phyloP scores from a whole-genome alignment of 352 stramenopile genomes.

The Phytophthora pinifolia region DNA sequence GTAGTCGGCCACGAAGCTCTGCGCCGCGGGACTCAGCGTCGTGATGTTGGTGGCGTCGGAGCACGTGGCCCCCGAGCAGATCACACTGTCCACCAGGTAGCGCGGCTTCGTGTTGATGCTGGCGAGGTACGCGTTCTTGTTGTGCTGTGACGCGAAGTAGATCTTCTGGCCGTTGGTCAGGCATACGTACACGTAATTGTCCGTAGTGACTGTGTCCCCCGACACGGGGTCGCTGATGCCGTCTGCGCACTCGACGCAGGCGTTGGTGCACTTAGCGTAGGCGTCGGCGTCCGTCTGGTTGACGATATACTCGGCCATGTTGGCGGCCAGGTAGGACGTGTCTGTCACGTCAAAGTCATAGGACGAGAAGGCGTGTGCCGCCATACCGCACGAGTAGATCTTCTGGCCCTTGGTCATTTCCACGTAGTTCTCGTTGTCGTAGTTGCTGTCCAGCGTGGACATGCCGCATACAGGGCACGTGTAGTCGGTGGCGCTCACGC shows the following conservation, averaged over 20 bases:
- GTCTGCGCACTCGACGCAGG: constrained; percentile 45
- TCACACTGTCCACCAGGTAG: constrained; percentile 50
- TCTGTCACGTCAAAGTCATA: constrained; percentile 68
- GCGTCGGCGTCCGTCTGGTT: constrained; percentile 43
- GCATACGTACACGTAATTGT: constrained; percentile 76
- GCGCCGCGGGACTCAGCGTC: constrained; percentile 48
- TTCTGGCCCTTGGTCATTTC: constrained; percentile 55
- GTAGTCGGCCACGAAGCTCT: constrained; percentile 32
- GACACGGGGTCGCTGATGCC: constrained; percentile 65
- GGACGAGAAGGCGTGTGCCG: constrained; percentile 37
- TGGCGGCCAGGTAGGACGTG: constrained; percentile 69
- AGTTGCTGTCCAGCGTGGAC: constrained; percentile 49
- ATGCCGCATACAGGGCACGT: constrained; percentile 78
- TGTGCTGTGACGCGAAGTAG: constrained; percentile 76
- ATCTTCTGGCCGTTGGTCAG: constrained; percentile 81
- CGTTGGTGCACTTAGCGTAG: constrained; percentile 36
- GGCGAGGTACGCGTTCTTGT: constrained; percentile 61
- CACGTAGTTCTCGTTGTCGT: constrained; percentile 71
- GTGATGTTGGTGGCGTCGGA: constrained; percentile 62
- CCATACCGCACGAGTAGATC: constrained; percentile 82
- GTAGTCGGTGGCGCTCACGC: constrained; percentile 44
- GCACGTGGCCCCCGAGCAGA: constrained; percentile 59
- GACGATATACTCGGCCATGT: constrained; percentile 58
- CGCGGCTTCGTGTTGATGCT: constrained; percentile 57
- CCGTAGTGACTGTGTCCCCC: constrained; percentile 46